A percentile compares a stretch with the other conserved stretches of the same genome.
phyloP scores from a whole-genome alignment of 805 yeast species.

The Kockiozyma suomiensis region DNA sequence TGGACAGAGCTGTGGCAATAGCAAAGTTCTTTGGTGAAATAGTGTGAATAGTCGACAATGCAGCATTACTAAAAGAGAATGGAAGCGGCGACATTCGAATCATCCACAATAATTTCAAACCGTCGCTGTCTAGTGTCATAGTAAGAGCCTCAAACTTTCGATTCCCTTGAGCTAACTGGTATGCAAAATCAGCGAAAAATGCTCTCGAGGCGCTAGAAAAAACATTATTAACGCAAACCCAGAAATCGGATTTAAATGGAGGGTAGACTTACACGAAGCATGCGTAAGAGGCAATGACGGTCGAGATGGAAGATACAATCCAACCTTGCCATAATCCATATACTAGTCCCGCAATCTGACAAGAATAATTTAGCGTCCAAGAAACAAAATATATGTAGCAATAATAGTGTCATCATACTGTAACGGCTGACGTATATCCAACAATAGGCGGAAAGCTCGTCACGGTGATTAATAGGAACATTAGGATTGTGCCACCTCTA shows the following conservation, averaged over 20 bases:
- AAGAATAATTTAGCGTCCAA: too few relatives aligned
- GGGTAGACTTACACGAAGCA: conserved; percentile 54
- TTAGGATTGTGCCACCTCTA: conserved; percentile 43
- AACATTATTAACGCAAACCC: background rate
- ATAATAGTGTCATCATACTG: too few relatives aligned
- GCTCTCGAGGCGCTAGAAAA: conserved; percentile 54
- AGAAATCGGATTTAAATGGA: background rate
- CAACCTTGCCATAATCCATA: conserved; percentile 84
- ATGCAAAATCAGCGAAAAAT: conserved; percentile 60
- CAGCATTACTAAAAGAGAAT: conserved; percentile 89
- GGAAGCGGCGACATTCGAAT: conserved; percentile 90
- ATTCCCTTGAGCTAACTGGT: conserved; percentile 59
- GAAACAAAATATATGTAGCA: too few relatives aligned
- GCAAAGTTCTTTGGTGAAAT: conserved; percentile 63
- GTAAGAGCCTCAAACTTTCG: conserved; percentile 73
- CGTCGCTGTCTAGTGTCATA: conserved; percentile 70
- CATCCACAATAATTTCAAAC: conserved; percentile 66
- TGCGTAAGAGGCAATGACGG: conserved; percentile 72
- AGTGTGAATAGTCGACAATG: conserved; percentile 83
- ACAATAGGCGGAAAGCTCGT: conserved; percentile 90
- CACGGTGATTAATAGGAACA: conserved; percentile 57
- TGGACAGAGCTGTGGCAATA: conserved; percentile 69
- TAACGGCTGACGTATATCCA: conserved; percentile 64
- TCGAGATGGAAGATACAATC: conserved; percentile 68
- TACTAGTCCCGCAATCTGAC: conserved; percentile 65